Evolutionary conservation across 1,284 basidiomycete genomes (phyloP).

Genomic region (Cystobasidium pallidum): DNA sequence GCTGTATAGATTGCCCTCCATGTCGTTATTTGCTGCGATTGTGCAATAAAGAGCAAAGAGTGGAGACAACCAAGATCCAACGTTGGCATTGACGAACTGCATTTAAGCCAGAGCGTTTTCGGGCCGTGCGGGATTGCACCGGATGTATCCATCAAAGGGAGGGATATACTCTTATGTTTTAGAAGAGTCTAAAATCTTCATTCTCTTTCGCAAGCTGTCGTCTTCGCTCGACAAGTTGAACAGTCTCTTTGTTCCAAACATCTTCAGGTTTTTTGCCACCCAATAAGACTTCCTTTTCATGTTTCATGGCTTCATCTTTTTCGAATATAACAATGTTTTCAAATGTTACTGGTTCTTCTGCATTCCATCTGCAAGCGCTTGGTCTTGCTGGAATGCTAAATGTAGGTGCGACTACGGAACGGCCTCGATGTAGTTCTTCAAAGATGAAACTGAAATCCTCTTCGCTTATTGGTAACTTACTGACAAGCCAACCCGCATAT

Average conservation of each 20-base stretch:
- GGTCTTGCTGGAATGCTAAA: constrained; percentile 71
- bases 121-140: constrained; percentile 11
- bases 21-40: background rate
- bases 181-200: constrained; percentile 40
- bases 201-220: constrained; percentile 47
- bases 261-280: constrained; percentile 49
- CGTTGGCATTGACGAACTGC: background rate
- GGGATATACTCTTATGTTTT: background rate
- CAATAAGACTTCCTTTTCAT: constrained; percentile 48
- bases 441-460: constrained; percentile 80
- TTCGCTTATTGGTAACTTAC: constrained; percentile 72
- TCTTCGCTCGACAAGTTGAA: constrained; percentile 48
- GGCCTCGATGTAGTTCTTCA: constrained; percentile 81
- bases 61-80: background rate
- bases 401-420: constrained; percentile 72
- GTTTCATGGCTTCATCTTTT: constrained; percentile 66
- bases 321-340: constrained; percentile 84
- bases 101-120: background rate
- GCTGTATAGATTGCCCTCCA: background rate
- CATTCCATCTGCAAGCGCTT: constrained; percentile 78
- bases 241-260: constrained; percentile 51
- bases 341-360: constrained; percentile 64
- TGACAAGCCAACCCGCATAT: too few relatives aligned
- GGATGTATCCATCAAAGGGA: background rate
- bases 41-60: background rate